A percentile compares a stretch with the other conserved stretches of the same genome.
Conservation (phyloP, 2,329 filamentous ascomycete genomes). For the Penicillium sp. region DNA sequence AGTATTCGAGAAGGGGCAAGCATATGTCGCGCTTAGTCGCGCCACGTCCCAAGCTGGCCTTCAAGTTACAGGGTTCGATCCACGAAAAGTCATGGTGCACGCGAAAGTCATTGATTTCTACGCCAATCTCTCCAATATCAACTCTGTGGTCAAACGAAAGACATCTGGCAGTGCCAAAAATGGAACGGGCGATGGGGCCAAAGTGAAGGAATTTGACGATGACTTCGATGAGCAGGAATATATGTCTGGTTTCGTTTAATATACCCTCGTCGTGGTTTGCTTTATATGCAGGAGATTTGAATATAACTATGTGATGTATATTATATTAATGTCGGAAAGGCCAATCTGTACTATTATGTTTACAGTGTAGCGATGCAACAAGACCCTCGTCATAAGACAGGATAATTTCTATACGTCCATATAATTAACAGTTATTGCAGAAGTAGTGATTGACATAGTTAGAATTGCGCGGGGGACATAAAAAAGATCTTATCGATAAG, state of each 20-base stretch:
- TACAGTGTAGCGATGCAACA: too few relatives aligned
- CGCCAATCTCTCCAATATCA: constrained; percentile 70
- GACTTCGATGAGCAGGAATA: constrained; percentile 47
- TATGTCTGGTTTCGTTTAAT: constrained; percentile 6
- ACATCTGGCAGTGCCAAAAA: constrained; percentile 26
- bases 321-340: not conserved
- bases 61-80: constrained; percentile 84
- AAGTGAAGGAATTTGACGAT: constrained; percentile 26
- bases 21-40: constrained; percentile 92
- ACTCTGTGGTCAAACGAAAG: constrained; percentile 43
- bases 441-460: too few relatives aligned
- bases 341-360: too few relatives aligned
- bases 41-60: constrained; percentile 83
- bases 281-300: constrained; percentile 5
- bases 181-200: constrained; percentile 17
- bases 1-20: constrained; percentile 96
- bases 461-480: not conserved
- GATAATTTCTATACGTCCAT: not conserved
- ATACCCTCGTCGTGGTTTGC: not conserved
- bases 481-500: constrained; percentile 16
- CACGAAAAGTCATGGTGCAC: constrained; percentile 90
- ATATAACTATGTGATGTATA: not conserved
- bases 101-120: constrained; percentile 84
- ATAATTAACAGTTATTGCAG: not conserved
- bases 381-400: not conserved